These are phyloP conservation scores for Suaeda aralocaspica DNA, from an alignment of 148 eudicot genomes.

Conservation along the genomic window DNA sequence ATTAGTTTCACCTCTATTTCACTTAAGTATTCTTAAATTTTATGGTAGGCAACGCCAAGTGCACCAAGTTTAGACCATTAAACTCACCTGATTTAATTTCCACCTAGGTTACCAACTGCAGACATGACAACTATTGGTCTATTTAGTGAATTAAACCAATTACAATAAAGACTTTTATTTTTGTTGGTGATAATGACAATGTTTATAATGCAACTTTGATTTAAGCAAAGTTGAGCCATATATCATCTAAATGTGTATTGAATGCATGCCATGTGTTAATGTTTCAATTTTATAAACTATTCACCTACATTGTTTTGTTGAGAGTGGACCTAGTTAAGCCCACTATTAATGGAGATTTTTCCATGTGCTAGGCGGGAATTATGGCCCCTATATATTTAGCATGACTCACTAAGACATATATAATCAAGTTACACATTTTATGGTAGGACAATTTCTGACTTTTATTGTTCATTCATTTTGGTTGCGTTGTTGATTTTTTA, in stretches of 20 bases:
- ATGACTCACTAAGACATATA: background rate
- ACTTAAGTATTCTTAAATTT: too few species aligned
- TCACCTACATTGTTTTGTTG: background rate
- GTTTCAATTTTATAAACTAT: background rate
- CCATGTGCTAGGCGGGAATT: constrained; percentile 9
- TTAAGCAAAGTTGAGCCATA: background rate
- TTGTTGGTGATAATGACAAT: background rate
- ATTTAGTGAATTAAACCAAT: too few species aligned
- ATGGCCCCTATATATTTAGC: constrained; percentile 7
- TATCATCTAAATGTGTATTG: background rate
- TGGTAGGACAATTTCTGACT: too few species aligned
- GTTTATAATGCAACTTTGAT: too few species aligned
- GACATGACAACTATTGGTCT: too few species aligned
- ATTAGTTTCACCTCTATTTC: too few species aligned
- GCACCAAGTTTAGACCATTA: too few species aligned
- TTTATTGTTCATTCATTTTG: background rate
- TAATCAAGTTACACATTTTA: background rate
- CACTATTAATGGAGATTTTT: background rate
- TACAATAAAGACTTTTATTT: too few species aligned
- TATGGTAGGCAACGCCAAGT: too few species aligned
- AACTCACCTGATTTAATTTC: too few species aligned
- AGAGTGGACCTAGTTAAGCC: constrained; percentile 2
- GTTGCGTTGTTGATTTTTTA: background rate
- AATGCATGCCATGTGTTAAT: background rate
- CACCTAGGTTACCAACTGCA: too few species aligned